phyloP scores from a whole-genome alignment of 805 yeast species.

The Suhomyces canberraensis region DNA sequence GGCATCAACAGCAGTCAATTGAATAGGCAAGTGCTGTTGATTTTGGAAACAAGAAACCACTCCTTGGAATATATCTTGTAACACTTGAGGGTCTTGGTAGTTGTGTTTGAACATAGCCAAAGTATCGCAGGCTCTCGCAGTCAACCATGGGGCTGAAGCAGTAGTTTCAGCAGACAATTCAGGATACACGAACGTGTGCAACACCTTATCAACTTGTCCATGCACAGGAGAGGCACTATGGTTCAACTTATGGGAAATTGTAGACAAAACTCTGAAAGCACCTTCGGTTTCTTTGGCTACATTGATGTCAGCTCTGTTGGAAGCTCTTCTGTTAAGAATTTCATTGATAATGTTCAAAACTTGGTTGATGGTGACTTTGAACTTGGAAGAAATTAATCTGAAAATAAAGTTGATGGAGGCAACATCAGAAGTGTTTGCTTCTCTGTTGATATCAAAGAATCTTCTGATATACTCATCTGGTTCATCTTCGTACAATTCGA shows the following conservation, averaged over 20 bases:
- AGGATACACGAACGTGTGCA: constrained; percentile 39
- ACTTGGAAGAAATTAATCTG: constrained; percentile 34
- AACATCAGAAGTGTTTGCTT: constrained; percentile 46
- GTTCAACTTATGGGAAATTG: constrained; percentile 37
- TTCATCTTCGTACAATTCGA: constrained; percentile 44
- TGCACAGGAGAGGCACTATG: constrained; percentile 33
- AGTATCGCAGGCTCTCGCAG: constrained; percentile 47
- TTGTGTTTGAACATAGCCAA: constrained; percentile 38
- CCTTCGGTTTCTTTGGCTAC: constrained; percentile 40
- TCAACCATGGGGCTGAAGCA: constrained; percentile 35
- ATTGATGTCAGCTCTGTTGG: constrained; percentile 23
- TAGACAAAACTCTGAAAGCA: constrained; percentile 40
- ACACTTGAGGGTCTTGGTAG: constrained; percentile 31
- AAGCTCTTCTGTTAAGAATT: constrained; percentile 31
- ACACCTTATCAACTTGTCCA: constrained; percentile 38
- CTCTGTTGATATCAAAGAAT: constrained; percentile 46
- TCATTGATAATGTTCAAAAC: constrained; percentile 32
- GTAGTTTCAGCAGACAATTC: constrained; percentile 32
- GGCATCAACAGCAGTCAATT: constrained; percentile 52
- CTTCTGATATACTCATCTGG: constrained; percentile 45
- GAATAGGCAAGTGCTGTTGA: constrained; percentile 46
- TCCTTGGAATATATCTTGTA: constrained; percentile 41
- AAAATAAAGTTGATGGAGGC: constrained; percentile 48
- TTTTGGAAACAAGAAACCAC: constrained; percentile 39
- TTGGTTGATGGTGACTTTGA: constrained; percentile 35